phyloP scores from a whole-genome alignment of 2,329 filamentous ascomycete species.

The Aureobasidium sp. region DNA sequence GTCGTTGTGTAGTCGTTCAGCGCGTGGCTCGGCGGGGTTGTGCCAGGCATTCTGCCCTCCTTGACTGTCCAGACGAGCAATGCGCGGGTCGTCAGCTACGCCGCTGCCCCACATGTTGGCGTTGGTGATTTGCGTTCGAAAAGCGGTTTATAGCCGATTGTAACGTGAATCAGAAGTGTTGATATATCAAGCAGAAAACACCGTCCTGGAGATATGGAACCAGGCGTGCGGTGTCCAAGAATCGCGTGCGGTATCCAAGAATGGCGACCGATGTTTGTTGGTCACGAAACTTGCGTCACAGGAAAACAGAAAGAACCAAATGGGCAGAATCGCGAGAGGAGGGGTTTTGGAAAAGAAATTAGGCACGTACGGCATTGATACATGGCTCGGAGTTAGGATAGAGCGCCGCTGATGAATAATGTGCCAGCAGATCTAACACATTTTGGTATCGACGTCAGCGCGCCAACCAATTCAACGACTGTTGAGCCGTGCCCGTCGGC shows the following conservation, averaged over 20 bases:
- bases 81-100: constrained; percentile 5
- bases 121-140: background rate
- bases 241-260: background rate
- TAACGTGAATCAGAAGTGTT: background rate
- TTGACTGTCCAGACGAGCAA: constrained; percentile 2
- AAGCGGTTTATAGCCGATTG: background rate
- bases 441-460: constrained; percentile 13
- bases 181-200: background rate
- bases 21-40: constrained; percentile 2
- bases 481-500: constrained; percentile 6
- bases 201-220: background rate
- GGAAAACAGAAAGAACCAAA: background rate
- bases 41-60: constrained; percentile 12
- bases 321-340: background rate
- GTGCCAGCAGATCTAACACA: background rate
- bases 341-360: constrained; percentile 1
- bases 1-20: constrained; percentile 3
- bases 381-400: constrained; percentile 1
- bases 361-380: background rate
- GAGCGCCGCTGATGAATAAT: constrained; percentile 12
- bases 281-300: background rate
- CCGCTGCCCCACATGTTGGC: constrained; percentile 10
- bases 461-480: constrained; percentile 8
- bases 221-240: background rate
- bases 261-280: background rate